Percentiles rank a stretch among this genome's conserved stretches.
Conservation (phyloP, 2,329 filamentous ascomycete species). For the Cercospora janseana region DNA sequence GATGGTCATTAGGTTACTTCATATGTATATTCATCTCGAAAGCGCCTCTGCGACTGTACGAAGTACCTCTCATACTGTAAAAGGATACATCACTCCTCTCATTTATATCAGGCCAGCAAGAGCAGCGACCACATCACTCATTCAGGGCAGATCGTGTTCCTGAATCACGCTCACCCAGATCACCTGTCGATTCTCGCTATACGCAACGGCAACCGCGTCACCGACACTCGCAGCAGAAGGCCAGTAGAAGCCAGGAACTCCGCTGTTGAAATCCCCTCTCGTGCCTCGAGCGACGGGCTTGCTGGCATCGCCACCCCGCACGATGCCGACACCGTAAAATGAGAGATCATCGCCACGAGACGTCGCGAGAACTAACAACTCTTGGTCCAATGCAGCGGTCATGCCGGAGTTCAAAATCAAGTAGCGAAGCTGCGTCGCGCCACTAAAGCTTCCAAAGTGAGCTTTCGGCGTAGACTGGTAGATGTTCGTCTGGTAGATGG, state of each 20-base stretch:
- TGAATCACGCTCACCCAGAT: constrained; percentile 18
- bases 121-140: too few species aligned
- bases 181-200: constrained; percentile 14
- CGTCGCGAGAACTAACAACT: constrained; percentile 10
- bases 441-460: constrained; percentile 10
- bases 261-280: constrained; percentile 2
- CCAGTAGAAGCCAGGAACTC: constrained; percentile 17
- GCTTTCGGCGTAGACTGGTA: constrained; percentile 6
- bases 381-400: constrained; percentile 9
- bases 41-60: too few species aligned
- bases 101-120: too few species aligned
- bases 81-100: too few species aligned
- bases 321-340: constrained; percentile 14
- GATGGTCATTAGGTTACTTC: too few species aligned
- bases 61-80: too few species aligned
- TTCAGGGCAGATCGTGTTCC: constrained; percentile 12
- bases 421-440: constrained; percentile 13
- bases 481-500: constrained; percentile 14
- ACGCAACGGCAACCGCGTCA: constrained; percentile 16
- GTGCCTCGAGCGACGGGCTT: constrained; percentile 1
- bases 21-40: too few species aligned
- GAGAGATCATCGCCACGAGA: constrained; percentile 13
- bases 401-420: constrained; percentile 13
- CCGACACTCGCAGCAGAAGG: constrained; percentile 15
- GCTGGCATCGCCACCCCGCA: constrained; percentile 18